Evolutionary conservation across 345 rosid genomes (phyloP).

Genomic region (Citrus sp.): DNA sequence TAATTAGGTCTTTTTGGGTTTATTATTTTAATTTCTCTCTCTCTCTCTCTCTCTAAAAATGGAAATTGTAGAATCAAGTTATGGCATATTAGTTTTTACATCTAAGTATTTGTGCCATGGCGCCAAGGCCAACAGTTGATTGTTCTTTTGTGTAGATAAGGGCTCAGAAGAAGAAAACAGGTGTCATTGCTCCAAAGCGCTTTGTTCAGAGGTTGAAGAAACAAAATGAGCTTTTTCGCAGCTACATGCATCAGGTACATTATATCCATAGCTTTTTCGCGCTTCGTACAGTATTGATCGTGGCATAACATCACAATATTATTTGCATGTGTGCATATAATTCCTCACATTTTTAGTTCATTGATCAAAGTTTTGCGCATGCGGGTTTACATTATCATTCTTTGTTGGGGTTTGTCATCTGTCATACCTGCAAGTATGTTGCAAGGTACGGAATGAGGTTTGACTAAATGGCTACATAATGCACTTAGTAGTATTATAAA

Average conservation of each 20-base stretch:
- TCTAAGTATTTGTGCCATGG: neutral
- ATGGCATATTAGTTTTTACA: neutral
- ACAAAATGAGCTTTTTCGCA: constrained; percentile 97
- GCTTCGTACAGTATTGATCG: neutral
- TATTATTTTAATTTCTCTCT: neutral
- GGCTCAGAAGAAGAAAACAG: constrained; percentile 99
- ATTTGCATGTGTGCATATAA: too few relatives aligned
- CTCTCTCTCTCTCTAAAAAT: neutral
- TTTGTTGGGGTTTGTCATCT: neutral
- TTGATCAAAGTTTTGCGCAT: too few relatives aligned
- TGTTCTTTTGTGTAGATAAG: constrained; percentile 60
- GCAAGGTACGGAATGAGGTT: neutral
- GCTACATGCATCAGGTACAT: constrained; percentile 99
- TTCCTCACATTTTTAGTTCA: neutral
- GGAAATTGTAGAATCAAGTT: neutral
- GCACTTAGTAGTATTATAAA: neutral
- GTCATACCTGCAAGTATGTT: neutral
- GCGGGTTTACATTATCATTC: too few relatives aligned
- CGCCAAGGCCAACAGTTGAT: neutral
- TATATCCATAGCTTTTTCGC: neutral
- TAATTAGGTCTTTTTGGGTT: neutral
- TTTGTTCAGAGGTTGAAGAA: constrained; percentile 97
- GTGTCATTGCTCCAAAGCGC: constrained; percentile 97
- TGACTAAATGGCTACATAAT: neutral
- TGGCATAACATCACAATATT: neutral